These are phyloP conservation scores for Hsuehochloa calcarea DNA, from an alignment of 176 grass and related monocot genomes.

Conservation along the genomic window DNA sequence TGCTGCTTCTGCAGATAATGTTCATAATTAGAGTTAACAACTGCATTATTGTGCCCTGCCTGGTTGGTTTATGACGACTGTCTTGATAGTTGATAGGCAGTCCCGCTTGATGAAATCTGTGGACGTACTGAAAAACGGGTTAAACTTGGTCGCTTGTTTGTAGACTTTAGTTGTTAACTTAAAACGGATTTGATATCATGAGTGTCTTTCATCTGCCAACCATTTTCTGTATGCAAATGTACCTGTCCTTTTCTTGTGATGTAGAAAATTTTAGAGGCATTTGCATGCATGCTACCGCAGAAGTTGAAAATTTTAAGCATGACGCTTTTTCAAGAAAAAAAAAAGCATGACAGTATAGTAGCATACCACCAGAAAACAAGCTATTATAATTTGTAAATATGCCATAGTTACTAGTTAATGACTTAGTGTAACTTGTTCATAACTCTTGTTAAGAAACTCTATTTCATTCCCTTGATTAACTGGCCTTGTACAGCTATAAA, in stretches of 20 bases:
- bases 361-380: neutral
- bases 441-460: neutral
- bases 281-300: neutral
- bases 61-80: neutral
- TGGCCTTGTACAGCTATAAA: neutral
- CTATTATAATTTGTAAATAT: neutral
- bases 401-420: neutral
- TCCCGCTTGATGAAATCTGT: neutral
- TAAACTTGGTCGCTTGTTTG: neutral
- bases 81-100: neutral
- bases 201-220: neutral
- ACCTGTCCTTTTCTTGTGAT: neutral
- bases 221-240: neutral
- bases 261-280: neutral
- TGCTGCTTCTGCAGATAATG: neutral
- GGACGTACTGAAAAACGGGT: neutral
- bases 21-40: neutral
- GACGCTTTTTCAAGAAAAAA: no score
- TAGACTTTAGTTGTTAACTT: neutral
- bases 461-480: neutral
- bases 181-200: neutral
- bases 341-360: neutral
- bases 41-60: conserved; percentile 14
- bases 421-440: neutral
- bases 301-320: neutral